Conservation (phyloP, 1,139 yeast genomes). For the Candida dubliniensis region DNA sequence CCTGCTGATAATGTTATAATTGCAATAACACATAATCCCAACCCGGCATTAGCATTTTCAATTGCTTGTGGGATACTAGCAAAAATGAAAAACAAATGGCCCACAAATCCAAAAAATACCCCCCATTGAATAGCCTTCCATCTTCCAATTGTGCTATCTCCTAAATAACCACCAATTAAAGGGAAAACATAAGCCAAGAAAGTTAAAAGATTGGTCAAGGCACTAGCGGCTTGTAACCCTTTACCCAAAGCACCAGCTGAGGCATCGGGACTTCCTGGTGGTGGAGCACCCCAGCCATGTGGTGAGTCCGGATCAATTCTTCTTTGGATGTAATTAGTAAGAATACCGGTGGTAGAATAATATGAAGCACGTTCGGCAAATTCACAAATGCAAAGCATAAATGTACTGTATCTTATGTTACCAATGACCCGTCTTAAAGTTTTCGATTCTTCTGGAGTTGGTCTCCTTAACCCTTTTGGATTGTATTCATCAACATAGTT, state of each 20-base stretch:
- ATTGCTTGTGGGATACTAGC: slow-evolving; percentile 43
- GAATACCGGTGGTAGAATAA: slow-evolving; percentile 41
- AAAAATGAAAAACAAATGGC: slow-evolving; percentile 39
- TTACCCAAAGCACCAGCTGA: slow-evolving; percentile 42
- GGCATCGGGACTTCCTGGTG: slow-evolving; percentile 46
- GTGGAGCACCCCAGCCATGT: slow-evolving; percentile 37
- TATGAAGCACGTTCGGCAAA: slow-evolving; percentile 50
- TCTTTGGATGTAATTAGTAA: slow-evolving; percentile 47
- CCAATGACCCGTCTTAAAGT: slow-evolving; percentile 44
- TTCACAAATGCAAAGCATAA: slow-evolving; percentile 43
- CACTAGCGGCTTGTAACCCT: slow-evolving; percentile 42
- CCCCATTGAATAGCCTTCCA: slow-evolving; percentile 45
- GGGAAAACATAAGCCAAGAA: slow-evolving; percentile 47
- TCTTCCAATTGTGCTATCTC: slow-evolving; percentile 44
- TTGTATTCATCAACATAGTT: slow-evolving; percentile 30
- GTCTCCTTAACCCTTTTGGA: slow-evolving; percentile 35
- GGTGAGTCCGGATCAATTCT: slow-evolving; percentile 53
- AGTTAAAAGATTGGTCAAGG: slow-evolving; percentile 37
- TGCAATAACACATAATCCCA: slow-evolving; percentile 37
- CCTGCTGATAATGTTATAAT: slow-evolving; percentile 41
- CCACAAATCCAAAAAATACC: slow-evolving; percentile 36
- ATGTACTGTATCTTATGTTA: slow-evolving; percentile 26
- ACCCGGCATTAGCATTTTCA: slow-evolving; percentile 30
- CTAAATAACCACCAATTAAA: slow-evolving; percentile 43
- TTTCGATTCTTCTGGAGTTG: slow-evolving; percentile 41